Evolutionary conservation across 2,329 filamentous ascomycete species (phyloP).

Genomic region (Hypocreales sp.): DNA sequence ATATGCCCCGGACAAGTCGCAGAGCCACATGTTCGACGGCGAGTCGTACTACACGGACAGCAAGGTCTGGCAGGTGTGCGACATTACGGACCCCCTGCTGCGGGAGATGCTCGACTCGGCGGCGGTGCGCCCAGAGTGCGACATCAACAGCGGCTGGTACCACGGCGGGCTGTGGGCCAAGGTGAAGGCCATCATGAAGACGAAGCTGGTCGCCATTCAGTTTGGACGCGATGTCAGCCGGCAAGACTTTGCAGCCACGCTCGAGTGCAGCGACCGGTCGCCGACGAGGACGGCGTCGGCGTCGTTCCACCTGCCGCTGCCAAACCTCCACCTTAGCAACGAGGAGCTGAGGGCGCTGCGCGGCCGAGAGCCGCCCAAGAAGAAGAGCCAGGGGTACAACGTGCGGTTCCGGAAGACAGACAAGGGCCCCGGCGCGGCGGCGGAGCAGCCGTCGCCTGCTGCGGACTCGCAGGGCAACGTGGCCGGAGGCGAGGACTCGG

Average conservation of each 20-base stretch:
- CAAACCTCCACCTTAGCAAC: constrained; percentile 18
- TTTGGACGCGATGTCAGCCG: constrained; percentile 32
- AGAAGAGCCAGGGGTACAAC: constrained; percentile 20
- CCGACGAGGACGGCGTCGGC: constrained; percentile 13
- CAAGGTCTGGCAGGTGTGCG: constrained; percentile 88
- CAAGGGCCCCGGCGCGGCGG: constrained; percentile 6
- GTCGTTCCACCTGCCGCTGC: constrained; percentile 17
- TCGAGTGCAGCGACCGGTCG: constrained; percentile 18
- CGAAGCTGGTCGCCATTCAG: constrained; percentile 59
- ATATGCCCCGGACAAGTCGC: constrained; percentile 21
- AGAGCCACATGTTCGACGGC: constrained; percentile 73
- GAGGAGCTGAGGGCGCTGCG: constrained; percentile 19
- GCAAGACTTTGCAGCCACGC: constrained; percentile 18
- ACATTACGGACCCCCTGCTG: constrained; percentile 71
- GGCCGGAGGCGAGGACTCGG: constrained; percentile 8
- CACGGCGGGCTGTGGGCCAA: constrained; percentile 70
- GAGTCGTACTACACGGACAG: constrained; percentile 59
- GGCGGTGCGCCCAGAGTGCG: constrained; percentile 41
- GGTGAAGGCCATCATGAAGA: constrained; percentile 73
- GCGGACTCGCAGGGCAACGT: constrained; percentile 5
- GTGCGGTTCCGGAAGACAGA: constrained; percentile 13
- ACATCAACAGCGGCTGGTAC: constrained; percentile 67
- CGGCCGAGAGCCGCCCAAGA: constrained; percentile 18
- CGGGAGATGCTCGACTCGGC: constrained; percentile 47
- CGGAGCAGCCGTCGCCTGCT: constrained; percentile 5